Base-by-base conservation (phyloP, 164 flowering plant genomes). In the Aristolochia californica region DNA sequence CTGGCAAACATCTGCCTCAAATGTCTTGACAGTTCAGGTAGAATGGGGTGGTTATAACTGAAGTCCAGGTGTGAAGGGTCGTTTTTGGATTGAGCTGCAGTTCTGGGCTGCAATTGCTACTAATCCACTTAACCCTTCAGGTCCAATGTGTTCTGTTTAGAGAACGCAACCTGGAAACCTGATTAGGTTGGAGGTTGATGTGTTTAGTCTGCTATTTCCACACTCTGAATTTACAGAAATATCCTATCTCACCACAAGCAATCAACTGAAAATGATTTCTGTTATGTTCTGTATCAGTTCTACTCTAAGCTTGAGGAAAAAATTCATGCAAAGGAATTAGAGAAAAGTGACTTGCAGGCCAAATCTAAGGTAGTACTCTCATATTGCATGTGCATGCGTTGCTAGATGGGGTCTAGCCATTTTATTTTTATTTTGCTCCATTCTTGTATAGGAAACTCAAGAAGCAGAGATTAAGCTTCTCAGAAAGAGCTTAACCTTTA, bases 221-320 rank as follows among this genome's bases (percentile, higher is more conserved):
- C 10, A 2, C 10, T 34, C 40, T 34, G 10, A 34, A 34, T 34
- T 34, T 34, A 34, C 1, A 34, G 40, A 5, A 5, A 34, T 4
- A 34, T 34, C 1, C 40, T 2, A 7, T 34, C 10, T 34, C 1
- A 34, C 10, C 40, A 34, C 40, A 34, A 34, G 7, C 4, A 34
- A 12, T 34, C 7, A 4, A 34, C 40, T 34, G 40, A 34, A 34
- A 12, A 12, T 34, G 7, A 12, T 34, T 34, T 34, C 10, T 7
- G 10, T 34, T 34, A 34, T 34, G 40, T 7, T 28, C 30, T 34
- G 9, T 5, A 34, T 48, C 82, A 91, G 98, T 91, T 84, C 71
- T 91, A 78, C 63, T 50, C 94, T 23, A 87, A 88, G 67, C 88
- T 91, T 27, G 98, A 91, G 79, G 91, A 88, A 58, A 91, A 83